phyloP scores from a whole-genome alignment of 306 rosid species.

The Erythrophleum fordii region DNA sequence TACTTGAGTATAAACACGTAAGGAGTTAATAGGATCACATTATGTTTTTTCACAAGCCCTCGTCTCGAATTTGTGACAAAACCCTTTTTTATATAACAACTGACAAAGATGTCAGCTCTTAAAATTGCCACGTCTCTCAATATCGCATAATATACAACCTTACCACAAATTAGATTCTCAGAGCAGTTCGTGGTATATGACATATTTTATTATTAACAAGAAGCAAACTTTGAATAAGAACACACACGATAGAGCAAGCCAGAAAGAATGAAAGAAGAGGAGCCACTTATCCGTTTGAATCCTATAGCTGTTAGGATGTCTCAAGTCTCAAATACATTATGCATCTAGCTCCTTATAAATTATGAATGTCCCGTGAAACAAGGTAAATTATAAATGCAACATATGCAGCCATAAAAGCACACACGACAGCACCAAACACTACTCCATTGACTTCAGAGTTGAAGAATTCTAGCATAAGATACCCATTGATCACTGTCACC shows the following conservation, averaged over 20 bases:
- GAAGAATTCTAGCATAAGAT: too few species aligned
- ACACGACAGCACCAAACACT: too few species aligned
- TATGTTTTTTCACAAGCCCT: background rate
- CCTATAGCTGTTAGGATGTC: too few species aligned
- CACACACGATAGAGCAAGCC: too few species aligned
- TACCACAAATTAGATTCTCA: background rate
- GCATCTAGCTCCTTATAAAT: slow-evolving; percentile 28
- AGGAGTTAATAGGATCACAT: background rate
- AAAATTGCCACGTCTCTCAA: background rate
- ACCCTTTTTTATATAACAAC: background rate
- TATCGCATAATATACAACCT: background rate
- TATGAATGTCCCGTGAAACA: slow-evolving; percentile 46
- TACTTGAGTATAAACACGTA: background rate
- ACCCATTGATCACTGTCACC: too few species aligned
- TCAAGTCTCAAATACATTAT: slow-evolving; percentile 34
- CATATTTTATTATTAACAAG: background rate
- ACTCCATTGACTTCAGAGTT: too few species aligned
- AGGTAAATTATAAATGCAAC: slow-evolving; percentile 84
- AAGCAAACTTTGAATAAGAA: too few species aligned
- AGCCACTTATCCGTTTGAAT: too few species aligned
- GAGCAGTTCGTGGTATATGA: background rate
- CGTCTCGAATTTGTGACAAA: background rate
- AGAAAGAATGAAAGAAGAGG: too few species aligned
- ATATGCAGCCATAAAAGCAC: too few species aligned
- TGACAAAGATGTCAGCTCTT: background rate